Conservation (phyloP, 495 filamentous ascomycete genomes). For the Beverwykella pulmonaria region DNA sequence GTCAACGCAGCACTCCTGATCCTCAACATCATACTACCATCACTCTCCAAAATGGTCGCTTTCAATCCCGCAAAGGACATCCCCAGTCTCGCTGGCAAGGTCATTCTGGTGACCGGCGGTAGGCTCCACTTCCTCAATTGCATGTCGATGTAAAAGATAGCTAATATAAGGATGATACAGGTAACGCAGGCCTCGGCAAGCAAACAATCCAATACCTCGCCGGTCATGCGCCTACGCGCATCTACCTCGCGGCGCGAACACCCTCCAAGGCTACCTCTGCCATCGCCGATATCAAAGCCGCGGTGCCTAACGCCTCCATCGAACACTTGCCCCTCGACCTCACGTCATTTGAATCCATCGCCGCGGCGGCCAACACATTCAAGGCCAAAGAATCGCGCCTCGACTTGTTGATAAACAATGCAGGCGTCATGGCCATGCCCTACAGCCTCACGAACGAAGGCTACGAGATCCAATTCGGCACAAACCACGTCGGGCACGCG, state of each 20-base stretch:
- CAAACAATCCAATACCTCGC: constrained; percentile 58
- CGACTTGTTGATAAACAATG: constrained; percentile 41
- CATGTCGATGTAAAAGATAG: background rate
- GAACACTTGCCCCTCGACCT: constrained; percentile 54
- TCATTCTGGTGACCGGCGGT: constrained; percentile 49
- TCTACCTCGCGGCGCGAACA: constrained; percentile 62
- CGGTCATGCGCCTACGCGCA: constrained; percentile 52
- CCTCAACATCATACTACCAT: background rate
- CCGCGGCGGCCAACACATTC: constrained; percentile 51
- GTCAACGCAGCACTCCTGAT: background rate
- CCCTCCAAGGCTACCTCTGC: constrained; percentile 54
- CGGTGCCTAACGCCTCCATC: constrained; percentile 47
- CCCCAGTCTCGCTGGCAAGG: constrained; percentile 44
- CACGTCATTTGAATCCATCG: constrained; percentile 51
- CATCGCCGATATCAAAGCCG: constrained; percentile 45
- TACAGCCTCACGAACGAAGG: constrained; percentile 42
- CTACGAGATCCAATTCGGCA: constrained; percentile 62
- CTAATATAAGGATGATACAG: constrained; percentile 50
- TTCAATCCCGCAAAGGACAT: constrained; percentile 46
- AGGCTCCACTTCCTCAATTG: constrained; percentile 11
- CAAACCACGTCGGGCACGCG: constrained; percentile 40
- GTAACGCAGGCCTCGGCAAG: constrained; percentile 58
- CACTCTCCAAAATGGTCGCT: constrained; percentile 12
- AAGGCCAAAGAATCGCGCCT: constrained; percentile 39
- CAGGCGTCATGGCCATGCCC: constrained; percentile 34